Percentiles rank a stretch among this genome's conserved stretches.
Evolutionary conservation across 2,329 filamentous ascomycete genomes (phyloP).

Genomic region (Tolypocladium ovalisporum): DNA sequence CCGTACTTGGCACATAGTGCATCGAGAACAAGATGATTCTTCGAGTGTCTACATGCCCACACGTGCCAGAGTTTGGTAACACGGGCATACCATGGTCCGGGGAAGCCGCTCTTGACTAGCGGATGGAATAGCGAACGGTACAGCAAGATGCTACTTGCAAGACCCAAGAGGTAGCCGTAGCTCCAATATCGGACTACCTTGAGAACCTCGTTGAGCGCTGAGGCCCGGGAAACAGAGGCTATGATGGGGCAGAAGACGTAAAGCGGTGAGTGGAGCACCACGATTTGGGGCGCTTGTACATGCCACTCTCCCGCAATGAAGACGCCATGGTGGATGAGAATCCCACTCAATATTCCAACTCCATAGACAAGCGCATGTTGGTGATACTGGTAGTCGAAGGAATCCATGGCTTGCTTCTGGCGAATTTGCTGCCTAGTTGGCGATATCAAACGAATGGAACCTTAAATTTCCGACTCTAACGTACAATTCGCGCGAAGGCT

Average conservation of each 20-base stretch:
- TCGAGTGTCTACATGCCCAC: constrained; percentile 11
- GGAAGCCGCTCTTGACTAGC: constrained; percentile 19
- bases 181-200: not conserved
- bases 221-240: not conserved
- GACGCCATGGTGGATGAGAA: not conserved
- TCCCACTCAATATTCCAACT: not conserved
- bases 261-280: not conserved
- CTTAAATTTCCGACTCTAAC: not conserved
- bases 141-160: constrained; percentile 15
- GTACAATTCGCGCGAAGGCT: not conserved
- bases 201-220: not conserved
- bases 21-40: constrained; percentile 11
- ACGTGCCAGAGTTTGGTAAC: constrained; percentile 26
- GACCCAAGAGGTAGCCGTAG: constrained; percentile 11
- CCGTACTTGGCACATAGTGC: constrained; percentile 12
- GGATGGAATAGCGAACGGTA: constrained; percentile 29
- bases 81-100: constrained; percentile 23
- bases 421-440: not conserved
- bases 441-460: not conserved
- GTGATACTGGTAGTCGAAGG: not conserved
- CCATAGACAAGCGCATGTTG: not conserved
- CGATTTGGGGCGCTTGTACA: not conserved
- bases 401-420: not conserved
- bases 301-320: not conserved
- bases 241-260: not conserved